Base-by-base conservation (phyloP, 192 early-diverging fungal genomes). In the Nowakowskiella sp. region DNA sequence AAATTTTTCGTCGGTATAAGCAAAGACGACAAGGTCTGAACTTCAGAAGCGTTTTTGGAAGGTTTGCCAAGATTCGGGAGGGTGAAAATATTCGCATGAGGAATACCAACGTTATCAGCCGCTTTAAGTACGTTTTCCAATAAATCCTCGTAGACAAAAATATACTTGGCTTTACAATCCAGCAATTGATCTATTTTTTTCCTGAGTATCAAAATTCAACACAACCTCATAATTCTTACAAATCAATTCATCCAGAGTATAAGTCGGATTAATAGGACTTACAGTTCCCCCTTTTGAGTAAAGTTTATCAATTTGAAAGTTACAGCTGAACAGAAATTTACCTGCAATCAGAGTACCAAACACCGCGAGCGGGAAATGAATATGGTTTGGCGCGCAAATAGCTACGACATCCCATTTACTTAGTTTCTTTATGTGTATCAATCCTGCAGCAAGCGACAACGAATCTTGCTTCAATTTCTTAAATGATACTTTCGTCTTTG, bases 231-330 rank as follows among this genome's bases (percentile, higher is more conserved):
- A 47, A 19, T 10, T 27, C 47, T 47, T 23, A 58, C 60, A 77
- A 2, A 82, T 76, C 4, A 92, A 64, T 55, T 97, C 93, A 47
- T 72, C 64, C 47, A 72, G 70, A 3, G 81, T 89, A 67, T 96
- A 96, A 4, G 73, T 74, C 29, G 91, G 91, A 49, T 92, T 96
- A 28, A 81, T 81, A 8, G 83, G 81, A 1, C 87, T 83, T 13
- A 89, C 73, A 1, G 81, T 67, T n/a, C 60, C 46, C 44, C 48
- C 47, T 7, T 39, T 6, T 6, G 10, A 4, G 27, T 76, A 26
- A 22, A 85, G 80, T 61, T 81, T 79, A 43, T 75, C 68, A 27
- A 73, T 66, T 69, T 69, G 51, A 3, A 62, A 43, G 13, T 39
- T 6, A 3, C 28, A 42, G 31, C 43, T 29, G 19, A 10, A 31